Base-by-base conservation (phyloP, 2,329 filamentous ascomycete species). In the Aureobasidium vineae region DNA sequence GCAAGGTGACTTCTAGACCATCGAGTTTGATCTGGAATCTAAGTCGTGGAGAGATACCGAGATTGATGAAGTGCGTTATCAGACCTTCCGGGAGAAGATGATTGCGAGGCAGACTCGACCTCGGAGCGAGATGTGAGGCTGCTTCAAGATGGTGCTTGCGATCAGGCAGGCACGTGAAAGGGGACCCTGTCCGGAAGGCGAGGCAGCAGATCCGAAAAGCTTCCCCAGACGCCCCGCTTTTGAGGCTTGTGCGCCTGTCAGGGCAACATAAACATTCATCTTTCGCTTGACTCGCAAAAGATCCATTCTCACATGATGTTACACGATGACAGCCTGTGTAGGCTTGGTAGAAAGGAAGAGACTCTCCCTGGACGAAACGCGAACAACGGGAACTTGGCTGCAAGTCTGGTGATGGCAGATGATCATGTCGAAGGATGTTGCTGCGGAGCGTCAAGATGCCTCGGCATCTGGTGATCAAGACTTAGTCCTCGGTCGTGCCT, bases 401-500 rank as follows among this genome's bases (percentile, higher is more conserved):
- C 21, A 26, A 38, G 36, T 41, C 21, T 28, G 23, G 50, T 54
- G 50, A 54, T 10, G 19, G n/a, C 41, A 31, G 23, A 23, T 31
- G 21, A 19, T 19, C 26, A 33, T 43, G 23, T 13, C 31, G 13
- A 41, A 57, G 38, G 21, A 43, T 38, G 47, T 26, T 26, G 33
- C 26, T 50, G 33, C 59, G 21, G 59, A 52, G 45, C 11, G n/a
- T 40, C 11, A 47, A 36, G 61, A 56, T 54, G 61, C 61, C 61
- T 21, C 16, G 61, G 61, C 47, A 63, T 65, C 61, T 43, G 49
- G 50, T 64, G 61, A 64, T 63, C 47, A 52, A 63, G 47, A 53
- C 38, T 31, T 21, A 53, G 49, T 47, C 61, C 61, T 65, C 61
- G 61, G 61, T 45, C 47, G 19, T 57, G 45, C 33, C 43, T 52